Evolutionary conservation across 208 protist species (phyloP), one percentile per base, ranked within the genome.

Genomic region (Naegleria fowleri): DNA sequence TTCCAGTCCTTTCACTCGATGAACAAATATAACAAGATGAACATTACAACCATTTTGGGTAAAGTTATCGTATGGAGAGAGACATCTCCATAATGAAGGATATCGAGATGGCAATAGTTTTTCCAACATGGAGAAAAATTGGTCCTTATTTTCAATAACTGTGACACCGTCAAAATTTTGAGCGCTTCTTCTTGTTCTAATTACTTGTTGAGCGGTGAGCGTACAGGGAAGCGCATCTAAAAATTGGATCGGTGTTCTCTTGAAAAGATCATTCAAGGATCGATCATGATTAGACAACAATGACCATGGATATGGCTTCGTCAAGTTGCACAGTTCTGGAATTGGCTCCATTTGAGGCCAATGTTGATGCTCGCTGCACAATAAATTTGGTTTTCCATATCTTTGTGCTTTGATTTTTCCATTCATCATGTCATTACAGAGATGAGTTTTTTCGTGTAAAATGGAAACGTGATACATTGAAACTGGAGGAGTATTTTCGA

Each of bases 121-220:
- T 33, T 79, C 67, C 9, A 79, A 79, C 13, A 79, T 79, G 13
- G 67, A 79, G n/a, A 36, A 79, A 36, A 79, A 79, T 36, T 79
- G 5, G 9, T 79, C 1, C 19, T 29, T 29, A 29, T 79, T 79
- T 5, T 79, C 67, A 29, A 79, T 36, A 36, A 33, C 0, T 5
- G 67, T 79, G 7, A 36, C 9, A 79, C 29, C 29, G 36, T 79
- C 67, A 36, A 79, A 79, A 79, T 33, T 36, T 79, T 79, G 67
- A 36, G 67, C 67, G n/a, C 67, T 79, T 79, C 67, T 79, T 79
- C 67, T 79, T 36, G 67, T 79, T 33, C 67, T 79, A 79, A 79
- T 79, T 36, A 79, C n/a, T 36, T 79, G 25, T 36, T 79, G 29
- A 36, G 29, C 67, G 19, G 25, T 36, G 9, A 79, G n/a, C 6